Evolutionary conservation across 2,329 filamentous ascomycete genomes (phyloP), one percentile per base, ranked within the genome.

Genomic region (Aureobasidium melanogenum): DNA sequence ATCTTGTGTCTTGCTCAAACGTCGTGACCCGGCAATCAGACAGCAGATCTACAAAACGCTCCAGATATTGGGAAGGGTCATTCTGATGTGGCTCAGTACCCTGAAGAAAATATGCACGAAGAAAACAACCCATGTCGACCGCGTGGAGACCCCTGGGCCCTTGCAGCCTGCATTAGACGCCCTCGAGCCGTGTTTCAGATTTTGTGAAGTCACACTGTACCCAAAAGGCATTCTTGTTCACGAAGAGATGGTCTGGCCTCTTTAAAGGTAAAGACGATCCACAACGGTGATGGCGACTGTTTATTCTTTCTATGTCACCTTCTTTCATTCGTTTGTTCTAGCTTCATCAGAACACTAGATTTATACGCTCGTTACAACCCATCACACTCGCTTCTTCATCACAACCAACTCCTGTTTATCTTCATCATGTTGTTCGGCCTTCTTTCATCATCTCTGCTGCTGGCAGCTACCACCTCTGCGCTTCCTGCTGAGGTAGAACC

Each of bases 151-250:
- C 43, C 54, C 28, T 30, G 28, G 28, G 28, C 28, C 54, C 54
- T 47, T 58, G 54, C 41, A 58, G 54, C 28, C 36, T 54, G 50
- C 50, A 54, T 54, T 58, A 58, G 41, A 58, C 43, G 41, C 43
- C 41, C 32, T n/a, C 54, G 17, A 19, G 7, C 54, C 54, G 54
- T 47, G 54, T 58, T 58, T 58, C 54, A 58, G 54, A 43, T 47
- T 4, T n/a, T 6, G 9, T 22, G 2, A 56, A 44, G 38, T 43
- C 15, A 43, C 52, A 34, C 15, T 19, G 43, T 58, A 47, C 39
- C 52, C 5, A 10, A 36, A 34, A 36, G 39, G 52, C 17, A 58
- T 47, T 47, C 14, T 17, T 36, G 19, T 28, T 17, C 28, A 36
- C 32, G 28, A 47, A 15, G 22, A 34, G 30, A 39, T 22, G 26